A percentile compares a stretch with the other conserved stretches of the same genome.
Evolutionary conservation across 768 basidiomycete species (phyloP).

Genomic region (Collybia nuda): DNA sequence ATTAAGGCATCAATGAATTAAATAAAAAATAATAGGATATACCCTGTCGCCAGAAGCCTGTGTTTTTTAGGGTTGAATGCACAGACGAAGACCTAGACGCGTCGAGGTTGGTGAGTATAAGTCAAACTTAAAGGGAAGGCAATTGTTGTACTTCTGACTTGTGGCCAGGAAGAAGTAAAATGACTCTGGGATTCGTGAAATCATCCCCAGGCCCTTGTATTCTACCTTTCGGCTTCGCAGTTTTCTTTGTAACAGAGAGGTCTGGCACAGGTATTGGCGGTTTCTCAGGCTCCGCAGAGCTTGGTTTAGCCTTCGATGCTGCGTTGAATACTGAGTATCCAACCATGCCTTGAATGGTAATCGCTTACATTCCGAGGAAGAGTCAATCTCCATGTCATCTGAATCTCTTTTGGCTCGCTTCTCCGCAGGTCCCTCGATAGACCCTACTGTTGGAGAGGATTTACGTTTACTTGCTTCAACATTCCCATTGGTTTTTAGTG

Average conservation of each 20-base stretch:
- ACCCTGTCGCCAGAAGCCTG: conserved; percentile 75
- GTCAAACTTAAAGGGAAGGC: background rate
- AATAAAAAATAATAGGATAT: conserved; percentile 21
- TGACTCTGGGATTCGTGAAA: conserved; percentile 36
- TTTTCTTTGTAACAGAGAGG: conserved; percentile 19
- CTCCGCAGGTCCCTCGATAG: conserved; percentile 52
- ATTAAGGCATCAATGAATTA: conserved; percentile 7
- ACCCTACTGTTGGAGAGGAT: conserved; percentile 38
- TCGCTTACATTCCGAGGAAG: conserved; percentile 27
- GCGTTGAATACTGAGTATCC: background rate
- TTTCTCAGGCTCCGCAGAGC: conserved; percentile 11
- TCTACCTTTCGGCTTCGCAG: conserved; percentile 30
- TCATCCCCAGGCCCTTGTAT: conserved; percentile 43
- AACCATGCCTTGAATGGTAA: background rate
- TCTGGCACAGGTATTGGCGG: conserved; percentile 9
- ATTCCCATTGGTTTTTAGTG: conserved; percentile 18
- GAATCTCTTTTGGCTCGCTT: conserved; percentile 59
- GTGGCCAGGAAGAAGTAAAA: conserved; percentile 57
- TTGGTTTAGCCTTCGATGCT: conserved; percentile 12
- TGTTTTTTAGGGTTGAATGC: conserved; percentile 70
- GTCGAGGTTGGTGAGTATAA: background rate
- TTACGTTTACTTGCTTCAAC: conserved; percentile 48
- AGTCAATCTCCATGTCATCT: conserved; percentile 49
- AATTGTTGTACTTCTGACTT: conserved; percentile 48
- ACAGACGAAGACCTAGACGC: conserved; percentile 71